A percentile compares a stretch with the other conserved stretches of the same genome.
These are phyloP conservation scores for Ramaria rubella DNA, from an alignment of 768 basidiomycete species.

Conservation along the genomic window DNA sequence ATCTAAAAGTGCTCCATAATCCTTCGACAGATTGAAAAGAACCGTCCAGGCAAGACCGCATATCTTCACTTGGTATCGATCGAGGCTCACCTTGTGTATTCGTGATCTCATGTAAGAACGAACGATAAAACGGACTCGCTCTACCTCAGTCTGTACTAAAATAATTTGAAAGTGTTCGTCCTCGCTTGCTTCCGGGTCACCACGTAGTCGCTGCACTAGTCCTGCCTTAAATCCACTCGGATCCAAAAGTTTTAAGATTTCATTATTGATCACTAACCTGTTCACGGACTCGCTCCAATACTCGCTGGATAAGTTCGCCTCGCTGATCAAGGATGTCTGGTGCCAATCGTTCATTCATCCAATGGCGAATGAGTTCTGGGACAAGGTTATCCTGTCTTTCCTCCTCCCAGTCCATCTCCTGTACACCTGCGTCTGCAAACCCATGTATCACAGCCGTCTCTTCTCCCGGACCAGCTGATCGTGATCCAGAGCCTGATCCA, in stretches of 20 bases:
- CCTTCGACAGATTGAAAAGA: conserved; percentile 1
- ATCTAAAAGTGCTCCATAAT: too few relatives aligned
- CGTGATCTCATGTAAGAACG: conserved; percentile 84
- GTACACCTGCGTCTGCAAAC: neutral
- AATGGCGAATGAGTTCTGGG: conserved; percentile 67
- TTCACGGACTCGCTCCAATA: conserved; percentile 72
- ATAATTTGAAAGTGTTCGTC: conserved; percentile 91
- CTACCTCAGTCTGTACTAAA: conserved; percentile 91
- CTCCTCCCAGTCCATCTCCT: conserved; percentile 19
- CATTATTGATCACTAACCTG: too few relatives aligned
- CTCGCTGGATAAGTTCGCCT: conserved; percentile 53
- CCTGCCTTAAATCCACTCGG: conserved; percentile 54
- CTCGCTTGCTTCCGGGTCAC: conserved; percentile 79
- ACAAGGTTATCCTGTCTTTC: conserved; percentile 45
- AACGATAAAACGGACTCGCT: conserved; percentile 88
- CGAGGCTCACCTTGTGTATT: conserved; percentile 63
- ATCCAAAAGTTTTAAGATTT: too few relatives aligned
- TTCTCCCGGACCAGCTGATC: neutral
- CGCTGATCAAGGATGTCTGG: conserved; percentile 75
- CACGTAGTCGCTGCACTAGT: conserved; percentile 63
- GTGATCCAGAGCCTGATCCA: neutral
- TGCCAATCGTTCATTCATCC: conserved; percentile 80
- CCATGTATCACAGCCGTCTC: neutral
- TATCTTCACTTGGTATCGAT: neutral
- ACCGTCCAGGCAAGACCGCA: neutral